phyloP scores from a whole-genome alignment of 1,284 basidiomycete species.

The Gymnopus androsaceus region DNA sequence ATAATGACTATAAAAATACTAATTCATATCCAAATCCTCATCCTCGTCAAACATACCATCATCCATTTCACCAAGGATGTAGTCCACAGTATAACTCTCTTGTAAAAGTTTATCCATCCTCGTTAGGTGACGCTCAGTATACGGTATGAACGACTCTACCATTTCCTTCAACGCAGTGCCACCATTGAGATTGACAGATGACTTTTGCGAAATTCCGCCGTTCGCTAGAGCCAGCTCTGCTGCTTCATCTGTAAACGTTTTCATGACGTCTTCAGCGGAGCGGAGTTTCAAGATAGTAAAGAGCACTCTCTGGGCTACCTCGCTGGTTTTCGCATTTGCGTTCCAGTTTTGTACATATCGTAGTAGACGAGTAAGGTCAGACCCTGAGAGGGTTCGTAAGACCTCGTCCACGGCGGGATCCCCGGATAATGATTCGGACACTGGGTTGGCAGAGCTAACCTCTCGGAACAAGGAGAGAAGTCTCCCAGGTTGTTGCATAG shows the following conservation, averaged over 20 bases:
- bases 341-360: constrained; percentile 93
- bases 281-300: constrained; percentile 81
- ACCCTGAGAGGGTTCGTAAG: constrained; percentile 66
- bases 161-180: constrained; percentile 68
- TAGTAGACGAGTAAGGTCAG: constrained; percentile 82
- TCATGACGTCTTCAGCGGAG: constrained; percentile 70
- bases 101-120: constrained; percentile 87
- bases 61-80: constrained; percentile 91
- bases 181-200: constrained; percentile 21
- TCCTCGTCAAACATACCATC: constrained; percentile 61
- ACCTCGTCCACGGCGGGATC: constrained; percentile 78
- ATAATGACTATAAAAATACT: neutral
- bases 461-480: constrained; percentile 81
- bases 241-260: constrained; percentile 60
- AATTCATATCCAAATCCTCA: constrained; percentile 49
- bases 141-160: constrained; percentile 86
- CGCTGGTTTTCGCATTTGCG: constrained; percentile 81
- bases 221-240: constrained; percentile 36
- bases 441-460: constrained; percentile 32
- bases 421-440: constrained; percentile 57
- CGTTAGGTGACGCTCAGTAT: constrained; percentile 89
- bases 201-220: constrained; percentile 17
- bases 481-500: constrained; percentile 91
- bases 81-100: constrained; percentile 94
- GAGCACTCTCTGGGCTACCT: constrained; percentile 86